These are phyloP conservation scores for Chaetomium strumarium DNA, from an alignment of 2,329 filamentous ascomycete genomes.

Conservation along the genomic window DNA sequence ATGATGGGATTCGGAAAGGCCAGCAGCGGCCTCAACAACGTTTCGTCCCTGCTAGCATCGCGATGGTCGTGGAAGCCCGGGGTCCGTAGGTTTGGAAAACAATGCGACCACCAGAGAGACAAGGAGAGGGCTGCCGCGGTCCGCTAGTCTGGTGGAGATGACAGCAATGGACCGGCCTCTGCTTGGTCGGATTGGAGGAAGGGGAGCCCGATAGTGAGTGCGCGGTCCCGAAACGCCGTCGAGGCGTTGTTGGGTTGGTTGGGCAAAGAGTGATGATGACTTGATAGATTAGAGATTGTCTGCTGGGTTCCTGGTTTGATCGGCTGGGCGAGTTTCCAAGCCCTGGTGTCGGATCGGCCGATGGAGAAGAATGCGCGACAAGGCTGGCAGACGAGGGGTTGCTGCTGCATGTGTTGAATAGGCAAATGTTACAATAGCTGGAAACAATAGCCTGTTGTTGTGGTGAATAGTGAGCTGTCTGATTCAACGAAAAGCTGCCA, in stretches of 20 bases:
- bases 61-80: constrained; percentile 14
- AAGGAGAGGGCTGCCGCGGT: constrained; percentile 4
- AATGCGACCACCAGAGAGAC: constrained; percentile 3
- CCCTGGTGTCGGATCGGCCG: constrained; percentile 18
- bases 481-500: constrained; percentile 8
- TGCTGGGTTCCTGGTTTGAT: constrained; percentile 23
- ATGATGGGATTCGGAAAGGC: constrained; percentile 13
- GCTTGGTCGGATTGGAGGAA: constrained; percentile 1
- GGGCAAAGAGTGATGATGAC: too few relatives aligned
- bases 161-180: constrained; percentile 1
- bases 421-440: constrained; percentile 6
- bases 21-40: constrained; percentile 15
- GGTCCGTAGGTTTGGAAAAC: constrained; percentile 6
- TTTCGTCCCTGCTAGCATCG: constrained; percentile 12
- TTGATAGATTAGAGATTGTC: neutral
- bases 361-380: constrained; percentile 20
- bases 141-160: neutral
- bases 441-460: constrained; percentile 11
- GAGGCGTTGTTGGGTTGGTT: neutral
- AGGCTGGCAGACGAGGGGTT: neutral
- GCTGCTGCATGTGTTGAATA: neutral
- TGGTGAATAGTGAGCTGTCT: neutral
- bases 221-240: neutral
- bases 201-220: neutral
- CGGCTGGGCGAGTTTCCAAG: constrained; percentile 18